Base-by-base conservation (phyloP, 208 protist species). In the Leishmania mexicana region DNA sequence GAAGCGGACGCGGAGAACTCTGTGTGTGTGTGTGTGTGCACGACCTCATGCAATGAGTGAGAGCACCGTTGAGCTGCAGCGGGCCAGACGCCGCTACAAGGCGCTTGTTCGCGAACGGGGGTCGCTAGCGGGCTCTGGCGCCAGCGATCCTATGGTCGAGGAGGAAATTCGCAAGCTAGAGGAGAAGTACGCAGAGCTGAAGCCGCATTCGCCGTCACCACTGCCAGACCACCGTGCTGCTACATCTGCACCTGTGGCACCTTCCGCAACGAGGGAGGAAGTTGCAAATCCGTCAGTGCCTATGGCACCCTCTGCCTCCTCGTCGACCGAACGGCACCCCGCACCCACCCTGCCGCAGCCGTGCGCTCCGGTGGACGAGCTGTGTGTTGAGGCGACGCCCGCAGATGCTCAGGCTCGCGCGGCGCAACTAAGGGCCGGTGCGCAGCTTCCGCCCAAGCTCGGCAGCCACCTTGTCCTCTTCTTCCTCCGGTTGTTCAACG, bases 81-180 rank as follows among this genome's bases (percentile, higher is more conserved):
- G 78, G 49, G 90, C 90, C 21, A 81, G 84, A n/a, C 79, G 89
- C 15, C 91, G 93, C 49, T 91, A 93, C 81, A 92, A 90, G n/a
- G 78, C 86, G 1, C 79, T 96, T 35, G 58, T 90, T 40, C 78
- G 90, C 47, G 89, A 95, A 54, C 85, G 78, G 47, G 53, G 85
- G 11, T 60, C 68, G 10, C 80, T 94, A 42, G 71, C 73, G 19
- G n/a, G 65, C 31, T 79, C 80, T 42, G 85, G 83, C 15, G 28
- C 75, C 15, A 75, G 35, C 1, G 90, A 94, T 79, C 76, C 79
- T 17, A 19, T 80, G 13, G 28, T 92, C 7, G 75, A 80, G 17
- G 54, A 72, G 6, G 86, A 92, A 60, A 80, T 95, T 40, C n/a
- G 53, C 13, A 88, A 87, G 35, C 81, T 96, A 31, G 87, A 93